Evolutionary conservation across 768 basidiomycete genomes (phyloP).

Genomic region (Lactarius quietus): DNA sequence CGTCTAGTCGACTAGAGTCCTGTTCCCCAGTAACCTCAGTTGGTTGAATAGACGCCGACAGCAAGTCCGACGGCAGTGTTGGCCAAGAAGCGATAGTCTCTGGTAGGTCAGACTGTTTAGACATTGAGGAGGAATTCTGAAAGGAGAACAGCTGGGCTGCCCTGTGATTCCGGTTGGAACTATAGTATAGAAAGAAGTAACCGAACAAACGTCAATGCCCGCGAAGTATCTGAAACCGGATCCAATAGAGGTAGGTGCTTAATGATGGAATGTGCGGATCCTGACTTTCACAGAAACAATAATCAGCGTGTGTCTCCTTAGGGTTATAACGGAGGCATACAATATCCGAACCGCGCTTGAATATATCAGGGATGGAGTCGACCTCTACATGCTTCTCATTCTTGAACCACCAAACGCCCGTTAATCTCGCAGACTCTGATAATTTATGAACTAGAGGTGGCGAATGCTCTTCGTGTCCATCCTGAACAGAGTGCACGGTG

Average conservation of each 20-base stretch:
- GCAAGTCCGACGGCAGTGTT: slow-evolving; percentile 50
- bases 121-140: slow-evolving; percentile 59
- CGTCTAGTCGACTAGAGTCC: slow-evolving; percentile 32
- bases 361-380: slow-evolving; percentile 66
- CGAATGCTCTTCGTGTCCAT: slow-evolving; percentile 55
- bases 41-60: slow-evolving; percentile 59
- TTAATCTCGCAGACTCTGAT: slow-evolving; percentile 34
- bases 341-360: slow-evolving; percentile 60
- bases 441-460: slow-evolving; percentile 37
- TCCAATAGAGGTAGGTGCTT: slow-evolving; percentile 70
- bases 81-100: slow-evolving; percentile 67
- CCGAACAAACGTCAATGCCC: slow-evolving; percentile 57
- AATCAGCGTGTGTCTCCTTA: slow-evolving; percentile 14
- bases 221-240: slow-evolving; percentile 59
- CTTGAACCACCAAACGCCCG: slow-evolving; percentile 72
- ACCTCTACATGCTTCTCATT: slow-evolving; percentile 41
- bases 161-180: slow-evolving; percentile 36
- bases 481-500: slow-evolving; percentile 73
- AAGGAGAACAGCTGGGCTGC: slow-evolving; percentile 80
- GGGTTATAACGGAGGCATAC: slow-evolving; percentile 39
- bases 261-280: slow-evolving; percentile 70
- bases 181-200: slow-evolving; percentile 10
- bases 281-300: slow-evolving; percentile 52
- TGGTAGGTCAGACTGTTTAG: slow-evolving; percentile 47
- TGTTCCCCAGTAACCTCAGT: slow-evolving; percentile 36